These are phyloP conservation scores for Aspergillus bertholletiae DNA, from an alignment of 495 filamentous ascomycete species.

Conservation along the genomic window DNA sequence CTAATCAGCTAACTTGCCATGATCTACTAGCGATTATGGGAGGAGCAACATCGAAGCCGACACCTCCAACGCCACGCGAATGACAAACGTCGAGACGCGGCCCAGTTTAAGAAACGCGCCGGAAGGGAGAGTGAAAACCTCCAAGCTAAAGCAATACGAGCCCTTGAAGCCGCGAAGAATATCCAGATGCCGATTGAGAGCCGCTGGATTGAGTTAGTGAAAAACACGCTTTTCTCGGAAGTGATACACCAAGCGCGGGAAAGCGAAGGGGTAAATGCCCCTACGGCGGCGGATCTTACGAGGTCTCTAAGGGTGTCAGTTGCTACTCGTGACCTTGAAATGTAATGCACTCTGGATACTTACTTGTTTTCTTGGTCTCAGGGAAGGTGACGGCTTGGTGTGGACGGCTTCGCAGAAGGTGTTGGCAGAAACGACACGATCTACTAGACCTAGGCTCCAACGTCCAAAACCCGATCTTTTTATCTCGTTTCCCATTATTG, in stretches of 20 bases:
- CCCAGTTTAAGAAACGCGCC: no score
- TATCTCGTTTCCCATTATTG: constrained; percentile 3
- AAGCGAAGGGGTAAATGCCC: not conserved
- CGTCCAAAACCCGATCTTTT: constrained; percentile 2
- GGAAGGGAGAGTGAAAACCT: not conserved
- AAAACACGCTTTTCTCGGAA: constrained; percentile 1
- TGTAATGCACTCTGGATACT: not conserved
- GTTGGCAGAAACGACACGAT: not conserved
- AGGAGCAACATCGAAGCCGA: no score
- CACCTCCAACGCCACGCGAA: no score
- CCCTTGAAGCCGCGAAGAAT: not conserved
- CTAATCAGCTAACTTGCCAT: no score
- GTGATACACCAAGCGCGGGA: not conserved
- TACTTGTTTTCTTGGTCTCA: no score
- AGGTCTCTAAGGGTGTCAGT: constrained; percentile 2
- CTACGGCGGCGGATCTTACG: not conserved
- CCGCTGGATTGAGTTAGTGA: constrained; percentile 4
- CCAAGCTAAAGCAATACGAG: not conserved
- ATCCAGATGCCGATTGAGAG: not conserved
- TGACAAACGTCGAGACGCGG: no score
- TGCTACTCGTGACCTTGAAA: not conserved
- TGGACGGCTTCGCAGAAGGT: not conserved
- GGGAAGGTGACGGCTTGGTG: not conserved
- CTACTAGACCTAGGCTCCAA: not conserved
- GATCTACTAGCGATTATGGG: no score